Percentiles rank a stretch among this genome's conserved stretches.
Evolutionary conservation across 2,329 filamentous ascomycete genomes (phyloP).

Genomic region (Fusarium sp.): DNA sequence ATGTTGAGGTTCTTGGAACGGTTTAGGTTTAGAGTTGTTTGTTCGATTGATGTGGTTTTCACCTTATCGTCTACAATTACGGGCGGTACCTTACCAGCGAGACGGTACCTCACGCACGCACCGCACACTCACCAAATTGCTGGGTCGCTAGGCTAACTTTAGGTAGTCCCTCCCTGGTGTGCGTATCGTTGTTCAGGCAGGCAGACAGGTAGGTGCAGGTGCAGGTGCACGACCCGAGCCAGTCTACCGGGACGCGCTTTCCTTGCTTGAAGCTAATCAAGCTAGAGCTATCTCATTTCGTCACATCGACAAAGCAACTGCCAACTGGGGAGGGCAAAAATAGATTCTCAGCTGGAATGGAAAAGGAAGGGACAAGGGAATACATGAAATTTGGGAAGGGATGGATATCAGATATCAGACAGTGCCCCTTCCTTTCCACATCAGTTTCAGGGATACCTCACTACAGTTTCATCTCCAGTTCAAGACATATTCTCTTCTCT

Average conservation of each 20-base stretch:
- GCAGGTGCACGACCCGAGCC: conserved; percentile 12
- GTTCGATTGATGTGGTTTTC: not conserved
- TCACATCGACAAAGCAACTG: not conserved
- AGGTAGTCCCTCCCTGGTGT: not conserved
- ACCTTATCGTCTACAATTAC: not conserved
- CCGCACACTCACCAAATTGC: not conserved
- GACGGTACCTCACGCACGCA: not conserved
- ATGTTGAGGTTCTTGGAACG: not conserved
- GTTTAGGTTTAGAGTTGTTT: not conserved
- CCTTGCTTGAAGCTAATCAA: conserved; percentile 5
- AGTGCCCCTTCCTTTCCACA: conserved; percentile 3
- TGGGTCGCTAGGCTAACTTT: not conserved
- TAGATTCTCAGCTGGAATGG: conserved; percentile 8
- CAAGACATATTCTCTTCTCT: conserved; percentile 11
- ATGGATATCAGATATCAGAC: conserved; percentile 2
- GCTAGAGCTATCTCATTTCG: not conserved
- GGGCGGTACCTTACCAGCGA: not conserved
- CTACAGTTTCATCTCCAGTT: conserved; percentile 22
- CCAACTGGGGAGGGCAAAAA: not conserved
- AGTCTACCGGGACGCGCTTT: conserved; percentile 23
- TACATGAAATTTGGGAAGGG: not conserved
- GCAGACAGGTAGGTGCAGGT: not conserved
- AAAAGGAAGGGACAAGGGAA: conserved; percentile 4
- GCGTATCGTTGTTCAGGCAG: conserved; percentile 4
- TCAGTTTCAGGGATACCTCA: conserved; percentile 14